Evolutionary conservation across 2,329 filamentous ascomycete genomes (phyloP), one percentile per base, ranked within the genome.

Genomic region (Ophiostoma sp.): DNA sequence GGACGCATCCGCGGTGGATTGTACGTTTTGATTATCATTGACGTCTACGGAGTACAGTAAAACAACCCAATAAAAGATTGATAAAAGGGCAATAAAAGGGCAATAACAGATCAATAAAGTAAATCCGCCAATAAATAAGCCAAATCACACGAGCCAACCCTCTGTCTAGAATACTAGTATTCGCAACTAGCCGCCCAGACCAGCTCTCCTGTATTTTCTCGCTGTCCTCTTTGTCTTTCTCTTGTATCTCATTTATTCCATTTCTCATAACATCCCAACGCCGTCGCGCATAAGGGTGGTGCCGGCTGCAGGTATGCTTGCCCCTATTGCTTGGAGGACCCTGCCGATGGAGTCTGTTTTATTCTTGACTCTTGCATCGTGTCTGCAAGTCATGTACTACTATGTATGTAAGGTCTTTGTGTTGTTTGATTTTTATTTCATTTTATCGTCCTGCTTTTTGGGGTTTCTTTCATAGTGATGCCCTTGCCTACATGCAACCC

Each of bases 231-330:
- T 10, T 31, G 27, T 3, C 27, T 31, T 31, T 31, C 3, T 31
- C 27, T 31, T 31, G 27, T 31, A 10, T 39, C 36, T 39, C 13
- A n/a, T 11, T 48, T 48, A 48, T 48, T 48, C 44, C 20, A 48
- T n/a, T 48, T 48, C 44, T 48, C 20, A 48, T n/a, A 54, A 48
- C 23, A 57, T 57, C 39, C 65, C 65, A 27, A 48, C 65, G 39
- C 27, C 65, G 23, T 48, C 39, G 39, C 65, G 65, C 65, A 67
- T 15, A 39, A 44, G n/a, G 36, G 65, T 67, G 36, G 36, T 67
- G 64, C 65, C 65, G 65, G 65, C 39, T 48, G 39, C 39, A 67
- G 57, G 57, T 15, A 27, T 57, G 52, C 52, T 57, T 27, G 52
- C 52, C 52, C 52, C 52, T 57, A 57, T 57, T 57, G 8, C n/a